Conservation (phyloP, 2,329 filamentous ascomycete species). For the Fusarium napiforme region DNA sequence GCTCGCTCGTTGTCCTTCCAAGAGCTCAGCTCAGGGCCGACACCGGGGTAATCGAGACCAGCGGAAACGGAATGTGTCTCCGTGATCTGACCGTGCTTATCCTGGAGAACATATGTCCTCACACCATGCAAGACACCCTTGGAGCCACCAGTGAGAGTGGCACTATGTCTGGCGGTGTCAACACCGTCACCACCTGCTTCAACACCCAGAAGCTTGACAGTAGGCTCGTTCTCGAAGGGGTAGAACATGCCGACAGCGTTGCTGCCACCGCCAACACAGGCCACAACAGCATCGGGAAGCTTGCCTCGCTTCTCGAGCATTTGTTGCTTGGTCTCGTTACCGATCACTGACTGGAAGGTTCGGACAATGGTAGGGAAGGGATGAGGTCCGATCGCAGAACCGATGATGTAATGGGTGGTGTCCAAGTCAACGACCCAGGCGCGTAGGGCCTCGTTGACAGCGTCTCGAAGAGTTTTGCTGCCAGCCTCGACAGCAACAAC, state of each 20-base stretch:
- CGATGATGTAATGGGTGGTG: constrained; percentile 98
- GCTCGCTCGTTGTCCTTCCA: constrained; percentile 95
- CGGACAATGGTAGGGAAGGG: constrained; percentile 98
- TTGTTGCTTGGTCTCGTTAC: constrained; percentile 91
- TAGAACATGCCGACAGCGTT: constrained; percentile 99
- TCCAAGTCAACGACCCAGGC: constrained; percentile 93
- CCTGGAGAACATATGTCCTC: constrained; percentile 93
- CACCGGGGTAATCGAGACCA: constrained; percentile 95
- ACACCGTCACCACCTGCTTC: constrained; percentile 95
- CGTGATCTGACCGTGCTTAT: constrained; percentile 89
- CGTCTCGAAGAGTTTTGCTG: constrained; percentile 82
- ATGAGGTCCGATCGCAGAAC: constrained; percentile 95
- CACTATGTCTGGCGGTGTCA: constrained; percentile 85
- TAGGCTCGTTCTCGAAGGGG: constrained; percentile 86
- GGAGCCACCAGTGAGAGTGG: constrained; percentile 85
- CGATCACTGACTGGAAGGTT: constrained; percentile 97
- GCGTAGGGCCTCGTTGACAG: constrained; percentile 94
- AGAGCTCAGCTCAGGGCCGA: constrained; percentile 88
- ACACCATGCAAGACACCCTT: constrained; percentile 97
- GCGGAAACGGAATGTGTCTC: constrained; percentile 98
- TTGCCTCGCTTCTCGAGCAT: constrained; percentile 87
- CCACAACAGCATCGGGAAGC: constrained; percentile 94
- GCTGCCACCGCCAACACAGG: constrained; percentile 93
- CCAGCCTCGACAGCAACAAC: constrained; percentile 95
- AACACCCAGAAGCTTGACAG: constrained; percentile 89